phyloP scores from a whole-genome alignment of 2,329 filamentous ascomycete species.

The Ascosphaera pollenicola region DNA sequence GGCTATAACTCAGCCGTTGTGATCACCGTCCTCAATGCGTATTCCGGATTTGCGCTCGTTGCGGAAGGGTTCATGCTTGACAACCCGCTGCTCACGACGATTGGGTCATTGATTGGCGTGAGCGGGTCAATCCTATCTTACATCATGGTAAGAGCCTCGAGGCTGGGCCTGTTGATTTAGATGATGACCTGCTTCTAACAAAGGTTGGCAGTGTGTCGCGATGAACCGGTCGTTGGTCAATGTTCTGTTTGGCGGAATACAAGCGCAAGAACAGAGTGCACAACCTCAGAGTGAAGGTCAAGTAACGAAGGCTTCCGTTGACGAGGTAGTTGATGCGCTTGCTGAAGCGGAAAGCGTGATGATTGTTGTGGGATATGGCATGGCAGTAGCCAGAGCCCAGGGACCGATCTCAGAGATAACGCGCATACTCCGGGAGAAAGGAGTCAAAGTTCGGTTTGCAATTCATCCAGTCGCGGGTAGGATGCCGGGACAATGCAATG shows the following conservation, averaged over 20 bases:
- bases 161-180: background rate
- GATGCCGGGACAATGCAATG: constrained; percentile 89
- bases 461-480: constrained; percentile 79
- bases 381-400: constrained; percentile 86
- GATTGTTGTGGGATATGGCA: constrained; percentile 78
- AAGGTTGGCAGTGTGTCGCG: constrained; percentile 40
- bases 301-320: constrained; percentile 55
- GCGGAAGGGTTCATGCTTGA: constrained; percentile 85
- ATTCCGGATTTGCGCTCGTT: constrained; percentile 74
- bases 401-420: constrained; percentile 77
- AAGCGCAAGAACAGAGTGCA: constrained; percentile 35
- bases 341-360: constrained; percentile 64
- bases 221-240: constrained; percentile 88
- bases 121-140: constrained; percentile 77
- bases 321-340: constrained; percentile 59
- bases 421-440: constrained; percentile 46
- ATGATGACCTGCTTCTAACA: constrained; percentile 1
- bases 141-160: constrained; percentile 30
- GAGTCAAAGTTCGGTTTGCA: constrained; percentile 65
- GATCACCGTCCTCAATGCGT: constrained; percentile 76
- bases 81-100: constrained; percentile 63
- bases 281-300: constrained; percentile 61
- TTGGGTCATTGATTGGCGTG: constrained; percentile 71
- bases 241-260: constrained; percentile 66
- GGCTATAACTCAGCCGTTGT: constrained; percentile 38